Evolutionary conservation across 1,139 yeast species (phyloP).

Genomic region (Citeromyces siamensis): DNA sequence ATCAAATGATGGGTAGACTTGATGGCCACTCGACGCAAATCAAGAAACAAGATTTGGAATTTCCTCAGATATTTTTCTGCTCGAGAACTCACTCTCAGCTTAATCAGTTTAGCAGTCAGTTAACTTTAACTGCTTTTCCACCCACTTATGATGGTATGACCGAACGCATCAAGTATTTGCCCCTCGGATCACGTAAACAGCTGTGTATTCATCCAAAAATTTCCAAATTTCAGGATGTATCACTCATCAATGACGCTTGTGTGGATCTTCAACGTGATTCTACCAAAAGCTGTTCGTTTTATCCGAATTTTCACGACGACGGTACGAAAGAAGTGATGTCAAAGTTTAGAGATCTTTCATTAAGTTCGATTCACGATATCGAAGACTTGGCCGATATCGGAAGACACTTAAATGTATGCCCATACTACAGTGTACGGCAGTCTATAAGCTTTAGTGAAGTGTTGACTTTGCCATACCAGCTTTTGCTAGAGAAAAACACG

Average conservation of each 20-base stretch:
- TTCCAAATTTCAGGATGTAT: constrained; percentile 29
- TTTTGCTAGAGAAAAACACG: constrained; percentile 53
- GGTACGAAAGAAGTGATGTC: constrained; percentile 21
- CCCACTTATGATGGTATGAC: constrained; percentile 33
- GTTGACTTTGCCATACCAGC: constrained; percentile 77
- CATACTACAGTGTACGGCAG: constrained; percentile 65
- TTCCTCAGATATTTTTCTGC: constrained; percentile 46
- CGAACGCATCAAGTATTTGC: constrained; percentile 44
- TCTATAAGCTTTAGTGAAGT: constrained; percentile 54
- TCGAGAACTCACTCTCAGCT: constrained; percentile 92
- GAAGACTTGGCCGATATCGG: constrained; percentile 70
- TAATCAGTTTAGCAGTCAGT: constrained; percentile 68
- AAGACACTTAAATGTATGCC: constrained; percentile 45
- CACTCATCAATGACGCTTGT: constrained; percentile 76
- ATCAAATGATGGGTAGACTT: neutral
- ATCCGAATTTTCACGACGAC: constrained; percentile 24
- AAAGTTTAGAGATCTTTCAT: constrained; percentile 46
- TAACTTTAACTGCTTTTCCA: constrained; percentile 50
- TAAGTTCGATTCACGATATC: constrained; percentile 63
- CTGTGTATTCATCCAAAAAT: constrained; percentile 67
- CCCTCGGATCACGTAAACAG: constrained; percentile 79
- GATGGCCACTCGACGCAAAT: neutral
- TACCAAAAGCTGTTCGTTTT: constrained; percentile 34
- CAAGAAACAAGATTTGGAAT: constrained; percentile 7
- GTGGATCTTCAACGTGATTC: constrained; percentile 45